Evolutionary conservation across 495 filamentous ascomycete species (phyloP), one percentile per base, ranked within the genome.

Genomic region (Bathelium albidoporum): DNA sequence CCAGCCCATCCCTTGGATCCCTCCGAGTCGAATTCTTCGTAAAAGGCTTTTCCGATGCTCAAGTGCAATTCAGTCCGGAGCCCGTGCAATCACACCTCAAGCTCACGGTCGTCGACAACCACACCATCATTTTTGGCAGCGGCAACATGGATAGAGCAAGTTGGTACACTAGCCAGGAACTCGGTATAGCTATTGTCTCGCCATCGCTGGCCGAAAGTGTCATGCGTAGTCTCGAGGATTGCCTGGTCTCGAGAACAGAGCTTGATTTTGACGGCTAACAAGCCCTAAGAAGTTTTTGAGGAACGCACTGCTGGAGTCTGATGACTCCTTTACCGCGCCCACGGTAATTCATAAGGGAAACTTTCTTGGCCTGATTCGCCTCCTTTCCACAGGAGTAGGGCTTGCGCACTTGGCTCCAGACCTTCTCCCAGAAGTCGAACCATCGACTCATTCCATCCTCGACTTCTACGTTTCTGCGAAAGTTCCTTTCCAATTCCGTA

Each of bases 121-220:
- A 80, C 61, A 78, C 82, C 31, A 75, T 80, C 16, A 76, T 91
- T 7, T 75, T 90, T 12, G 88, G 88, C 1, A 89, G 86, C 63
- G 87, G 85, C 32, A 91, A 91, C 68, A 80, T 87, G 78, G 88
- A 91, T 73, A 78, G 87, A 0, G 86, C 88, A 20, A 88, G 85
- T 69, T 90, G 85, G 85, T 89, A 78, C 67, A 89, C 88, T 12
- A 87, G 84, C 66, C 87, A 90, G 73, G 88, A 91, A 73, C 73
- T 89, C n/a, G 87, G 87, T 29, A 74, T 91, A 24, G 77, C 86
- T 28, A 81, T 90, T 60, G 77, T 85, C 29, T 78, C 75, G 12
- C 60, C 52, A 11, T 74, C 72, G 9, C 70, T 87, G 55, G 82
- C 79, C 24, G 22, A 55, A 29, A 28, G 22, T n/a, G 20, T 55